phyloP scores from a whole-genome alignment of 2,329 filamentous ascomycete species.

The Phaeosphaeriaceae sp. region DNA sequence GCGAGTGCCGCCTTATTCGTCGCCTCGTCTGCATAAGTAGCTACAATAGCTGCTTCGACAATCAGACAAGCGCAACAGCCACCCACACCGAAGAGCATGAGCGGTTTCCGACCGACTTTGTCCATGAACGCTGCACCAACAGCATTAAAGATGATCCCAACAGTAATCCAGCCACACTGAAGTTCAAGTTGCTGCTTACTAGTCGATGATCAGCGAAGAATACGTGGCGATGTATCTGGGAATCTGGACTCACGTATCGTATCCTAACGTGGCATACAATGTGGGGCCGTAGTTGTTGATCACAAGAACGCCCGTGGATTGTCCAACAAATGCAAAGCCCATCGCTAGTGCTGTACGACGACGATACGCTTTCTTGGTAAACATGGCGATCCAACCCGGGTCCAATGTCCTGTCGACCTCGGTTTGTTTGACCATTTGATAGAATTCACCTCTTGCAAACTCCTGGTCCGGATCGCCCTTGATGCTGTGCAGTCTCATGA shows the following conservation, averaged over 20 bases:
- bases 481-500: conserved; percentile 22
- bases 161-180: conserved; percentile 35
- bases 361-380: conserved; percentile 29
- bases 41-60: conserved; percentile 33
- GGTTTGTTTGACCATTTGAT: conserved; percentile 36
- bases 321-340: conserved; percentile 31
- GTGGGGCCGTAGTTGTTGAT: conserved; percentile 36
- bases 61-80: conserved; percentile 30
- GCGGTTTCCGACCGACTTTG: conserved; percentile 22
- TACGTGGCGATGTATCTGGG: background rate
- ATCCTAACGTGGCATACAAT: conserved; percentile 29
- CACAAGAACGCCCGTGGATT: conserved; percentile 29
- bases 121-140: conserved; percentile 24
- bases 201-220: background rate
- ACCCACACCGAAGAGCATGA: conserved; percentile 30
- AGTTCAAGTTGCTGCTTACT: conserved; percentile 29
- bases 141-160: conserved; percentile 29
- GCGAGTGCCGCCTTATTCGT: conserved; percentile 30
- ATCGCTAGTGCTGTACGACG: conserved; percentile 24
- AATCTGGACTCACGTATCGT: conserved; percentile 17
- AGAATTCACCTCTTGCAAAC: conserved; percentile 33
- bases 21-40: conserved; percentile 24
- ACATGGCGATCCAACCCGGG: conserved; percentile 25
- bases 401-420: conserved; percentile 27
- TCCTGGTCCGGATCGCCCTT: conserved; percentile 25